phyloP scores from a whole-genome alignment of 1,284 basidiomycete genomes.

The Mycena citricolor region DNA sequence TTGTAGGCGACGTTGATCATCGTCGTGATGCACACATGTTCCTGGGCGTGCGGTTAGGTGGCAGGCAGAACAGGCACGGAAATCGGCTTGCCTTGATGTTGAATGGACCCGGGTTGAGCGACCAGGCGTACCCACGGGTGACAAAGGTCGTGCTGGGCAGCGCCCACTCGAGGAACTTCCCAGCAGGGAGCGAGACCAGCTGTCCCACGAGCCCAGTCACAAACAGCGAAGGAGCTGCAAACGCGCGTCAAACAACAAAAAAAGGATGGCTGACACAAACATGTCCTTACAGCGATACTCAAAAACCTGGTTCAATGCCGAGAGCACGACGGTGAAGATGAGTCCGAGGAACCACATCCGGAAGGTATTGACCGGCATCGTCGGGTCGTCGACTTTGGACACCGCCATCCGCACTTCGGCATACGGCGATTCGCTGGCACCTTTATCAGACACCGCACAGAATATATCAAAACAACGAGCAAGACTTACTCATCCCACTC shows the following conservation, averaged over 20 bases:
- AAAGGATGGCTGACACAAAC: slow-evolving; percentile 27
- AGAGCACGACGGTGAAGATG: slow-evolving; percentile 53
- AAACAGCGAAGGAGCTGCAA: slow-evolving; percentile 46
- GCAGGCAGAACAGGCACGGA: background rate
- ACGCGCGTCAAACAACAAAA: slow-evolving; percentile 2
- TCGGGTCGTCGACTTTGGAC: slow-evolving; percentile 75
- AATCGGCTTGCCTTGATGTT: slow-evolving; percentile 21
- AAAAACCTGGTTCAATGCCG: slow-evolving; percentile 72
- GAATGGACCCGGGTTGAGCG: slow-evolving; percentile 50
- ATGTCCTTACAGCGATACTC: slow-evolving; percentile 67
- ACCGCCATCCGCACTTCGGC: slow-evolving; percentile 88
- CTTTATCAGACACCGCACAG: too few relatives aligned
- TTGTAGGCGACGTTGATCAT: slow-evolving; percentile 24
- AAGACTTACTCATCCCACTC: slow-evolving; percentile 72
- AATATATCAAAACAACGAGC: slow-evolving; percentile 20
- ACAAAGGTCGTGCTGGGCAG: slow-evolving; percentile 37
- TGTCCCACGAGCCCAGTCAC: slow-evolving; percentile 47
- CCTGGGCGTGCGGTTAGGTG: slow-evolving; percentile 31
- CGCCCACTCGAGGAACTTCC: slow-evolving; percentile 40
- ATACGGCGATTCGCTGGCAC: slow-evolving; percentile 76
- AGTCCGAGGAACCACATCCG: slow-evolving; percentile 81
- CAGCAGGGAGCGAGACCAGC: slow-evolving; percentile 47
- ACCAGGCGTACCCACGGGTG: slow-evolving; percentile 38
- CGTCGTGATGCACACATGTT: slow-evolving; percentile 56
- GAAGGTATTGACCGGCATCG: slow-evolving; percentile 82